Percentiles rank a stretch among this genome's conserved stretches.
Conservation (phyloP, 306 rosid genomes). For the Oxytropis ochrocephala region DNA sequence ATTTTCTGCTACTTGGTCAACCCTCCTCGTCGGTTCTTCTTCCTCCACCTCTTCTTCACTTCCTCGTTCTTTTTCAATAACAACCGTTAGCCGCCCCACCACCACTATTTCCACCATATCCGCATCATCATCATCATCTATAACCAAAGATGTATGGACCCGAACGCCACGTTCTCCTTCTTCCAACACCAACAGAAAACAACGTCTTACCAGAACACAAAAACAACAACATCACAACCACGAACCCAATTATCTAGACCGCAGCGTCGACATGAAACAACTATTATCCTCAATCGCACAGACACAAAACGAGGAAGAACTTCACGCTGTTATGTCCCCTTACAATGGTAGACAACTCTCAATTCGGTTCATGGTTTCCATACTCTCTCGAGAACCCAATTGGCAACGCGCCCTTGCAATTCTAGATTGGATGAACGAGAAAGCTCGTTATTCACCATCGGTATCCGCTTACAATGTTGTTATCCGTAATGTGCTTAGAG, state of each 20-base stretch:
- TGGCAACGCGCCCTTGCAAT: slow-evolving; percentile 88
- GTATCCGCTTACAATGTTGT: slow-evolving; percentile 80
- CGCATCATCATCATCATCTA: not conserved
- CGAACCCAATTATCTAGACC: slow-evolving; percentile 38
- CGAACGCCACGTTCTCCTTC: slow-evolving; percentile 29
- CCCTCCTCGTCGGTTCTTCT: slow-evolving; percentile 14
- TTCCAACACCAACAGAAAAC: slow-evolving; percentile 8
- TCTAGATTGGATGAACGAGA: slow-evolving; percentile 82
- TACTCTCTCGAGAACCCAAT: slow-evolving; percentile 74
- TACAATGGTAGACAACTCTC: slow-evolving; percentile 64
- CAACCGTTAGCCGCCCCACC: not conserved
- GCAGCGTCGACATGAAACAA: slow-evolving; percentile 74
- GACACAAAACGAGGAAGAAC: slow-evolving; percentile 58
- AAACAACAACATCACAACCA: slow-evolving; percentile 16
- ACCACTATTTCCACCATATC: not conserved
- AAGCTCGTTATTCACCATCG: slow-evolving; percentile 70
- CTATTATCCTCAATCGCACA: slow-evolving; percentile 45
- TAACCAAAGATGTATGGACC: slow-evolving; percentile 60
- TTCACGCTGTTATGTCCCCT: slow-evolving; percentile 50
- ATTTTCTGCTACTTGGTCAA: slow-evolving; percentile 14
- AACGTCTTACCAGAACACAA: slow-evolving; percentile 20
- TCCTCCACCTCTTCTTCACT: not conserved
- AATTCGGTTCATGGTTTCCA: slow-evolving; percentile 69
- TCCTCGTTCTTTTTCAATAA: not conserved
- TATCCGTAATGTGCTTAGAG: slow-evolving; percentile 73